phyloP scores from a whole-genome alignment of 148 eudicot genomes.

The Vaccinium vitisidaea region DNA sequence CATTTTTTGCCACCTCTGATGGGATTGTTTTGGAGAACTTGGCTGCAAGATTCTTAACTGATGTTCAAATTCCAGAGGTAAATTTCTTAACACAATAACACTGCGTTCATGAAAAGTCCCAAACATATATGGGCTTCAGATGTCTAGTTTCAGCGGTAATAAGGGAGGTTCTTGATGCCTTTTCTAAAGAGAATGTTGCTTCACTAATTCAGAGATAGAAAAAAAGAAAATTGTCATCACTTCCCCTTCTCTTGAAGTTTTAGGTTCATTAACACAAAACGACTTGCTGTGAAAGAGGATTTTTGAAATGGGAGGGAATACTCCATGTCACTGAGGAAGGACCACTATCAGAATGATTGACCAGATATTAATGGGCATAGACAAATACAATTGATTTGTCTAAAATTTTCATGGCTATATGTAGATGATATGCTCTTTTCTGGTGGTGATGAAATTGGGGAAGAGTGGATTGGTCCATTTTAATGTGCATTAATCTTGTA shows the following conservation, averaged over 20 bases:
- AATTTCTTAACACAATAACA: neutral
- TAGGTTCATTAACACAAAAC: neutral
- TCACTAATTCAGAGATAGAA: neutral
- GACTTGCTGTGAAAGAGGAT: neutral
- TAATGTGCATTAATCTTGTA: neutral
- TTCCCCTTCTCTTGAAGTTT: neutral
- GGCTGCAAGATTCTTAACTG: constrained; percentile 71
- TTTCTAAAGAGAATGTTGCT: neutral
- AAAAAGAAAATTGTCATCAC: neutral
- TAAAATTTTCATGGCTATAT: neutral
- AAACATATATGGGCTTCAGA: neutral
- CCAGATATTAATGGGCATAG: constrained; percentile 2
- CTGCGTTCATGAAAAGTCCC: neutral
- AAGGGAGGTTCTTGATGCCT: neutral
- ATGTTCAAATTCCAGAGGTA: constrained; percentile 81
- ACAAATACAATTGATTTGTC: neutral
- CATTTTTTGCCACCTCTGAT: constrained; percentile 90
- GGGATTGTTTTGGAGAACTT: constrained; percentile 86
- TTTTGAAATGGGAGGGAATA: neutral
- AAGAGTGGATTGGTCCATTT: constrained; percentile 8
- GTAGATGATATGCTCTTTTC: neutral
- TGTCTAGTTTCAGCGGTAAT: neutral
- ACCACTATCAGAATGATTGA: neutral
- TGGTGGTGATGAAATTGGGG: neutral
- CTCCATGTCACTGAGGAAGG: neutral